Evolutionary conservation across 2,329 filamentous ascomycete genomes (phyloP).

Genomic region (Claviceps purpurea): DNA sequence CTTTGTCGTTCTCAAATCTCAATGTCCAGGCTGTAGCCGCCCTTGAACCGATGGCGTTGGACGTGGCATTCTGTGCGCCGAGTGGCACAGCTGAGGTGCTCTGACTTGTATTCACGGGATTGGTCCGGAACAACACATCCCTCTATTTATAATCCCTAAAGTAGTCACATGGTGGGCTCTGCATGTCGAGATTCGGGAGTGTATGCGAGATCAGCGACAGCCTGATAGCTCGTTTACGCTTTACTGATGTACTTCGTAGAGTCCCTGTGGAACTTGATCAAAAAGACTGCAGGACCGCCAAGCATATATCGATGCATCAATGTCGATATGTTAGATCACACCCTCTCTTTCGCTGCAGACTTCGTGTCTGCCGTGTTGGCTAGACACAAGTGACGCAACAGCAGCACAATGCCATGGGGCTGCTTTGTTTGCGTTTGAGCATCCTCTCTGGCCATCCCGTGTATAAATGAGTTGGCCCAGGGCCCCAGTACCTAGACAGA

Average conservation of each 20-base stretch:
- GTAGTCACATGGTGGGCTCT: not conserved
- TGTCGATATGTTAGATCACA: too few relatives aligned
- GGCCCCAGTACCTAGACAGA: not conserved
- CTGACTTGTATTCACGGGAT: not conserved
- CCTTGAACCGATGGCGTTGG: not conserved
- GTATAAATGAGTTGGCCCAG: not conserved
- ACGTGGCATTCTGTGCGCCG: not conserved
- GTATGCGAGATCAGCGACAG: not conserved
- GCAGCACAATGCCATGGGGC: not conserved
- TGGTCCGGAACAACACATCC: too few relatives aligned
- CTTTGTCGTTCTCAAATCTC: too few relatives aligned
- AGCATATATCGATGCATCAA: not conserved
- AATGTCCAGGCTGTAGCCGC: not conserved
- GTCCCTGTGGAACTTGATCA: not conserved
- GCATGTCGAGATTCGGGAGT: not conserved
- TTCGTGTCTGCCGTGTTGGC: conserved; percentile 4
- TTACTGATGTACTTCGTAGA: not conserved
- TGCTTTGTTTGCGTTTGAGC: not conserved
- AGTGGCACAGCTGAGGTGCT: not conserved
- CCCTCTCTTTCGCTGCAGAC: not conserved
- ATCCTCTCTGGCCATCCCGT: not conserved
- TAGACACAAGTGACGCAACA: not conserved
- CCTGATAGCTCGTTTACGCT: not conserved
- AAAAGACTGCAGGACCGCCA: not conserved
- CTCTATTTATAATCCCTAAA: too few relatives aligned